Evolutionary conservation across 2,329 filamentous ascomycete species (phyloP), one percentile per base, ranked within the genome.

Genomic region (Nigrospora sphaerica): DNA sequence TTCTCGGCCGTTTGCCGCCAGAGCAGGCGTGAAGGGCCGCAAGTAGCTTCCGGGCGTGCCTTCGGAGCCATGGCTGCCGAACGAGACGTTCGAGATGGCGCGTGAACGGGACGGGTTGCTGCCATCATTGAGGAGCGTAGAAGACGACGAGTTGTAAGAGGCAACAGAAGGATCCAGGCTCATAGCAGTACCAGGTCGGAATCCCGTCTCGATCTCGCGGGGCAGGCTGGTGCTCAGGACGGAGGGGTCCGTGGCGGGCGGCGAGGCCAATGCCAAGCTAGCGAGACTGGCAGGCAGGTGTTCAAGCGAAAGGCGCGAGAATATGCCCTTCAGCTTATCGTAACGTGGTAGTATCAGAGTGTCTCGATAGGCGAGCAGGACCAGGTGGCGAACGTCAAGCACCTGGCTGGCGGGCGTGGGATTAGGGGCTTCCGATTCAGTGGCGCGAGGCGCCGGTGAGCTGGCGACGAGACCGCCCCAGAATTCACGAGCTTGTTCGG

Each of bases 291-390:
- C 73, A 1, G 78, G 78, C 6, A 82, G 61, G 50, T 86, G 93
- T 53, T 96, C 91, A 2, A 97, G 80, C 4, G 85, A 91, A 0
- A 97, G 75, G 2, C 92, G 83, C 2, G 88, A 95, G 68, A 96
- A 96, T 47, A 93, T 92, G 7, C 82, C 80, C 71, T 93, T 95
- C 19, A 98, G 78, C 7, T 81, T 83, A 46, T 96, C 91, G 65
- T 95, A 93, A 43, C 92, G 83, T 1, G 89, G 88, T 1, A 98
- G 71, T 42, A 98, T 88, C 47, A 98, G 81, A 17, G 80, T 83
- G 64, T 98, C 93, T 44, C 93, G 83, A 68, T 93, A 98, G 4
- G 87, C 82, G 18, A 89, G 83, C 17, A 98, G 78, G 0, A 95
- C 89, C 37, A 97, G 83, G 19, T 89, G 80, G n/a, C 92, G 82